phyloP scores from a whole-genome alignment of 306 rosid species.

The Lathyrus tuberosus region DNA sequence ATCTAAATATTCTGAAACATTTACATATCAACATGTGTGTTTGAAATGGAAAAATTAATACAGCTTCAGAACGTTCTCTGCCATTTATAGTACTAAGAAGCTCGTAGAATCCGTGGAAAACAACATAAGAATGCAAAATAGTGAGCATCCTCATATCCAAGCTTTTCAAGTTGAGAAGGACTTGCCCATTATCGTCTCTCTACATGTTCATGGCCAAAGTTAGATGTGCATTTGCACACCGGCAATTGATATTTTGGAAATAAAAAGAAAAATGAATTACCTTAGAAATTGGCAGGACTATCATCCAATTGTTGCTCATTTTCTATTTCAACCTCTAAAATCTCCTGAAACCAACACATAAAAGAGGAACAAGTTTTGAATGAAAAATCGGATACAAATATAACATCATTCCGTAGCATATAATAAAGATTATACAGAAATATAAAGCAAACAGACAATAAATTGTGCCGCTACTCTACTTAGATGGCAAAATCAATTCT shows the following conservation, averaged over 20 bases:
- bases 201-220: neutral
- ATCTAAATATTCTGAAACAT: neutral
- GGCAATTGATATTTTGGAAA: no score
- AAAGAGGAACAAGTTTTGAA: neutral
- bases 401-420: no score
- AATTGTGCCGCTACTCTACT: no score
- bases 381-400: no score
- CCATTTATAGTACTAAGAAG: neutral
- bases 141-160: neutral
- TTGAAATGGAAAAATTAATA: neutral
- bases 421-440: no score
- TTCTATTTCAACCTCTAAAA: slow-evolving; percentile 91
- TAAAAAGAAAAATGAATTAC: neutral
- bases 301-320: slow-evolving; percentile 95
- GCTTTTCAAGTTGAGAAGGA: neutral
- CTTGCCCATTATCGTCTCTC: neutral
- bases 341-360: slow-evolving; percentile 60
- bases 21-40: neutral
- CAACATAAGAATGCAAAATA: neutral
- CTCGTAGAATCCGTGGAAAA: neutral
- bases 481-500: no score
- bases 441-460: no score
- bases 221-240: neutral
- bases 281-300: slow-evolving; percentile 80
- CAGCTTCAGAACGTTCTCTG: neutral